Percentiles rank a stretch among this genome's conserved stretches.
Evolutionary conservation across 2,329 filamentous ascomycete genomes (phyloP).

Genomic region (Endoconidiophora polonica): DNA sequence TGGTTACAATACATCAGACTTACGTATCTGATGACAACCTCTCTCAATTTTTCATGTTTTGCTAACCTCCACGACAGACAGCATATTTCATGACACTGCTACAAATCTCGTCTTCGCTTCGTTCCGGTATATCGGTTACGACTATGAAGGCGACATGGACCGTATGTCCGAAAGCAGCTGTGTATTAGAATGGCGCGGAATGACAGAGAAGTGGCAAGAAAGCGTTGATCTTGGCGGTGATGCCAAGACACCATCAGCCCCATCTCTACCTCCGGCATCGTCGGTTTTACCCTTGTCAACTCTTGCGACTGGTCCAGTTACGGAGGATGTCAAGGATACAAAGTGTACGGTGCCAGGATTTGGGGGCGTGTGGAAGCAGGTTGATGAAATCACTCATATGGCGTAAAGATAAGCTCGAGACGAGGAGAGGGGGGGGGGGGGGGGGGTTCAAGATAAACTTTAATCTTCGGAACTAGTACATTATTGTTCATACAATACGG

Average conservation of each 20-base stretch:
- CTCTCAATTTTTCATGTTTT: not conserved
- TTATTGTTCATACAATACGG: not conserved
- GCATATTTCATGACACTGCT: constrained; percentile 51
- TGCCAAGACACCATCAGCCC: not conserved
- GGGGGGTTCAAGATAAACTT: not conserved
- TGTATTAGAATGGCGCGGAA: constrained; percentile 63
- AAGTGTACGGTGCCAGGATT: constrained; percentile 1
- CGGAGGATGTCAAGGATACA: too few relatives aligned
- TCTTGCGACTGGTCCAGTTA: too few relatives aligned
- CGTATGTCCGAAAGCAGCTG: constrained; percentile 56
- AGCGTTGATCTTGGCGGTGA: not conserved
- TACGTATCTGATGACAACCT: not conserved
- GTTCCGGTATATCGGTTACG: constrained; percentile 63
- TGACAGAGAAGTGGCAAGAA: constrained; percentile 65
- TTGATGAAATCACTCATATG: constrained; percentile 5
- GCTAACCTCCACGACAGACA: constrained; percentile 31
- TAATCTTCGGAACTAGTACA: too few relatives aligned
- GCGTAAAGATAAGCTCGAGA: not conserved
- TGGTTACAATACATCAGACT: not conserved
- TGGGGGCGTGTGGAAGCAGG: constrained; percentile 4
- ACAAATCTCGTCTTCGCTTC: constrained; percentile 52
- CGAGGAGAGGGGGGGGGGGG: not conserved
- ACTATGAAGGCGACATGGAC: constrained; percentile 60
- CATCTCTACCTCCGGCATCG: not conserved
- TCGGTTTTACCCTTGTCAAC: too few relatives aligned